A percentile compares a stretch with the other conserved stretches of the same genome.
Conservation (phyloP, 352 stramenopile genomes). For the Paralagenidium karlingii region DNA sequence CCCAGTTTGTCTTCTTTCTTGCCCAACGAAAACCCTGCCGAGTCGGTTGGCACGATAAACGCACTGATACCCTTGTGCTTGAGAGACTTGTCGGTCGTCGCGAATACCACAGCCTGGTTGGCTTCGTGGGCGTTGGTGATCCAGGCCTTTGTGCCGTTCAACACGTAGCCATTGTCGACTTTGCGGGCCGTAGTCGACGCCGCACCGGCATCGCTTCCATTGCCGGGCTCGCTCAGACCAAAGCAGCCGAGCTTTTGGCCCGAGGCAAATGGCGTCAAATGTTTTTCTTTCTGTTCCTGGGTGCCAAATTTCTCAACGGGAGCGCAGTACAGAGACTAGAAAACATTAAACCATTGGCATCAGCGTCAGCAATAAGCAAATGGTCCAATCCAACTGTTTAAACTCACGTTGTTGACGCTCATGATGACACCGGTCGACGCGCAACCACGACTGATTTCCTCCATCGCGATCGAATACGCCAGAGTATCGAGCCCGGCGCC, state of each 20-base stretch:
- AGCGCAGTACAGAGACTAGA: conserved; percentile 91
- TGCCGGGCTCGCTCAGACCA: conserved; percentile 87
- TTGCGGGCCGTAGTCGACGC: conserved; percentile 85
- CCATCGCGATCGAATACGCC: conserved; percentile 95
- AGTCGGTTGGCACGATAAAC: conserved; percentile 90
- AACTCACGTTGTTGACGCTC: conserved; percentile 85
- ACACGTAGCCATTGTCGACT: conserved; percentile 84
- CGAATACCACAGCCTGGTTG: conserved; percentile 92
- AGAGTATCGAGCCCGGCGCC: conserved; percentile 92
- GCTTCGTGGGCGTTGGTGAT: conserved; percentile 94
- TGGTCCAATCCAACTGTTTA: not conserved
- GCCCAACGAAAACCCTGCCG: conserved; percentile 89
- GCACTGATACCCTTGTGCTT: conserved; percentile 95
- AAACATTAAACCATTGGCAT: conserved; percentile 6
- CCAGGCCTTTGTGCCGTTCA: conserved; percentile 97
- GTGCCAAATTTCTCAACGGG: conserved; percentile 91
- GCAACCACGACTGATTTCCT: conserved; percentile 95
- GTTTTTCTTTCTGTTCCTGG: conserved; percentile 83
- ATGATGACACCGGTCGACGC: conserved; percentile 95
- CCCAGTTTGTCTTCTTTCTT: conserved; percentile 98
- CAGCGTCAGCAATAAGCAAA: conserved; percentile 1
- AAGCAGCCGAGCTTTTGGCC: conserved; percentile 92
- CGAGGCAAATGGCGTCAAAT: conserved; percentile 83
- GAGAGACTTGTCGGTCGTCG: conserved; percentile 93
- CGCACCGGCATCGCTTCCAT: conserved; percentile 90